Base-by-base conservation (phyloP, 768 basidiomycete genomes). In the Leccinum subgranulosum region DNA sequence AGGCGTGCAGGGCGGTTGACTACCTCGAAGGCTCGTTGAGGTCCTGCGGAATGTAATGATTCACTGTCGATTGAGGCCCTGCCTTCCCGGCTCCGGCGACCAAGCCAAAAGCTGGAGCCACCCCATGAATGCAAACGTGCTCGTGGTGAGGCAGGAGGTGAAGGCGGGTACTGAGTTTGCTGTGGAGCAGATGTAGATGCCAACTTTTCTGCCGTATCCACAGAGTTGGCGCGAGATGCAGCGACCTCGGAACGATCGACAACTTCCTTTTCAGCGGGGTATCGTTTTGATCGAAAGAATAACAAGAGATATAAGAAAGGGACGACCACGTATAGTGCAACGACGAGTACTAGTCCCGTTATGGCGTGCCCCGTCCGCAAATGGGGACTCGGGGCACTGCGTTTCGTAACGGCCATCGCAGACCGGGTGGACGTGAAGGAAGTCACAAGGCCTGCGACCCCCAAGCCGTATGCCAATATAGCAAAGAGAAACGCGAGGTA, bases 281-380 rank as follows among this genome's bases (percentile, higher is more conserved):
- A 52, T 25, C 49, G 59, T 49, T 53, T 51, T 50, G 60, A 57
- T 39, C 54, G 60, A 47, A 66, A 55, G 17, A 60, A 45, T 53
- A 54, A 56, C 60, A 79, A 60, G 55, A 83, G 57, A 56, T 69
- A 71, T 60, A 76, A 60, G 61, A 75, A 52, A 34, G 83, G 86
- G 17, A 83, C 60, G 43, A 84, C 41, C 31, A 72, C 75, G 67
- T 90, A 92, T 21, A 91, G 72, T 39, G 76, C 78, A 41, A 82
- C 57, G 66, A 87, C 88, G 15, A 92, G 79, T 17, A 79, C 80
- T 45, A 92, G 73, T 33, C 88, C 87, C 1, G 81, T 84, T 66
- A 78, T 76, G 31, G 86, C 83, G 65, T 92, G 91, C 8, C 70
- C 66, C 2, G 90, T 91, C 57, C 73, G 76, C 47, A 91, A 77